phyloP scores from a whole-genome alignment of 495 filamentous ascomycete genomes.

The Xylaria sp. region DNA sequence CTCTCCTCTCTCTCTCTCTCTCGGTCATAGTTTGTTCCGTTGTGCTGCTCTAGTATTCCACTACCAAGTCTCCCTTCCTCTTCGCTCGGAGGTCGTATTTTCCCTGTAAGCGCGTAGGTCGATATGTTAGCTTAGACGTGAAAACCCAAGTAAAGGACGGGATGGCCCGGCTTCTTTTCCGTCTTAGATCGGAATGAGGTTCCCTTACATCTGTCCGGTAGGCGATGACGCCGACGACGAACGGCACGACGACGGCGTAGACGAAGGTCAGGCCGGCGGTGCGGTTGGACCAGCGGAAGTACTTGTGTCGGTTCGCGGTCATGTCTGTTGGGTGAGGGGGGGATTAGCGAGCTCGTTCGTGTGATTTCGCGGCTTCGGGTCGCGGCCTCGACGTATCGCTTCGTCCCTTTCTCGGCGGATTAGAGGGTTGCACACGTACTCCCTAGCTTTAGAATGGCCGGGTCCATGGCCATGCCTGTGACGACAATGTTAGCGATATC shows the following conservation, averaged over 20 bases:
- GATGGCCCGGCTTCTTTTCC: not conserved
- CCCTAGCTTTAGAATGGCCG: constrained; percentile 76
- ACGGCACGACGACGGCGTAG: constrained; percentile 75
- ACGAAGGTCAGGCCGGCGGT: constrained; percentile 79
- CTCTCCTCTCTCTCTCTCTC: not conserved
- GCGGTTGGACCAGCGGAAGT: constrained; percentile 89
- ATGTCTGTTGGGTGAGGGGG: constrained; percentile 65
- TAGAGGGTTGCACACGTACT: constrained; percentile 57
- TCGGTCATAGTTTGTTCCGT: not conserved
- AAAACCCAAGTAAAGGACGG: not conserved
- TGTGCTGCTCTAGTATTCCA: constrained; percentile 65
- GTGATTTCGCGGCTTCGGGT: not conserved
- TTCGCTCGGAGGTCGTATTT: constrained; percentile 88
- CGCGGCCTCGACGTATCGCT: not conserved
- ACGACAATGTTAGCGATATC: constrained; percentile 16
- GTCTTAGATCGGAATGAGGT: constrained; percentile 33
- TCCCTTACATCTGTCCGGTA: constrained; percentile 80
- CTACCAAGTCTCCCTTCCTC: constrained; percentile 78
- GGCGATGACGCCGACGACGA: constrained; percentile 69
- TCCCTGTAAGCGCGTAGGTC: constrained; percentile 64
- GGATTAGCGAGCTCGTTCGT: constrained; percentile 15
- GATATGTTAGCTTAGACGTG: not conserved
- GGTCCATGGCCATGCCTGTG: constrained; percentile 71
- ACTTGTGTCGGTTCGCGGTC: constrained; percentile 85
- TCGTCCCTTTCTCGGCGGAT: not conserved